Base-by-base conservation (phyloP, 2,329 filamentous ascomycete genomes). In the Zasmidium cellare region DNA sequence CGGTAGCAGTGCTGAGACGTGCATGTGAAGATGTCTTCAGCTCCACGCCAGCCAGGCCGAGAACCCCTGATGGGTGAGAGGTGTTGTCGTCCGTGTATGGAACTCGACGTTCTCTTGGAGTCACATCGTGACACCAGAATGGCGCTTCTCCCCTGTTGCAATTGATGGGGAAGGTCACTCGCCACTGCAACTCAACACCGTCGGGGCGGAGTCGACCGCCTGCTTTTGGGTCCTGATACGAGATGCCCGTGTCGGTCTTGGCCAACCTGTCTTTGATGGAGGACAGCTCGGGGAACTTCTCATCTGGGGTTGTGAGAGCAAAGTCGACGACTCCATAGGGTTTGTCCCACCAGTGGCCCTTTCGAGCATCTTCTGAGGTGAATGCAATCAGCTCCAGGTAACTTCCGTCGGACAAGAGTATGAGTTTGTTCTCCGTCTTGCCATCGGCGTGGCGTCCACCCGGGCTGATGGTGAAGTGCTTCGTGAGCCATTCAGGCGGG, bases 371-470 rank as follows among this genome's bases (percentile, higher is more conserved):
- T 45, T 76, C 79, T 19, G 81, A 70, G 50, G 84, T 75, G 68
- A 88, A 89, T 41, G 84, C 81, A 59, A 88, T 86, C 51, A 89
- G 75, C 67, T 90, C 87, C 53, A 90, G 75, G 72, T 89, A 89
- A 20, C 80, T 81, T 25, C 87, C 87, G 64, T 89, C 86, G 23
- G 76, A 66, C 58, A 90, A 82, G 14, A 87, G 73, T 19, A 88
- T 80, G 18, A 89, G 80, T 46, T 80, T 81, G 73, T 89, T 89
- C 59, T 80, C 81, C 1, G 81, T 89, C 63, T 76, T 76, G 14
- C 81, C 81, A 61, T 86, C 86, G 9, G 84, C 81, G 65, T 89
- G 86, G 16, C 74, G 76, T 35, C 87, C 87, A 54, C 87, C 87
- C 2, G 82, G 77, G 28, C 81, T 79, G 54, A 89, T 73, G 49